Evolutionary conservation across 164 flowering plant species (phyloP).

Genomic region (Umbellularia californica): DNA sequence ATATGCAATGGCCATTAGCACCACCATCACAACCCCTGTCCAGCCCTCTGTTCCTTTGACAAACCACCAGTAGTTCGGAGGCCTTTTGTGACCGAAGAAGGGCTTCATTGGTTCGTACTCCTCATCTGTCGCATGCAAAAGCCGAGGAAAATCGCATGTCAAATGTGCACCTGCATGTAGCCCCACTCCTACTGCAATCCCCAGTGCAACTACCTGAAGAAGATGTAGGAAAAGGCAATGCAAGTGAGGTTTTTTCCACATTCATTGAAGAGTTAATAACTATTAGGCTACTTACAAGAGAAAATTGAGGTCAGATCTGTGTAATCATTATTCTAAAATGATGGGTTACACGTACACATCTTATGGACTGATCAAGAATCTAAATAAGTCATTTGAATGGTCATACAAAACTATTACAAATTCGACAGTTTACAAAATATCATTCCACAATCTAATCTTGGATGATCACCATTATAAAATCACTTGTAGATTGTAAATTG

Average conservation of each 20-base stretch:
- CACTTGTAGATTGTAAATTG: no score
- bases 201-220: slow-evolving; percentile 48
- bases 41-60: slow-evolving; percentile 65
- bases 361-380: no score
- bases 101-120: slow-evolving; percentile 52
- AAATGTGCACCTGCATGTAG: slow-evolving; percentile 54
- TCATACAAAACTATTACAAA: no score
- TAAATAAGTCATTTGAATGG: no score
- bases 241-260: neutral
- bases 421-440: no score
- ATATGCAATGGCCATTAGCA: slow-evolving; percentile 64
- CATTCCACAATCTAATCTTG: no score
- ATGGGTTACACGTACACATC: no score
- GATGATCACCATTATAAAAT: no score
- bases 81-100: slow-evolving; percentile 44
- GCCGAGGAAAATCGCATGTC: slow-evolving; percentile 73
- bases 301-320: no score
- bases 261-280: neutral
- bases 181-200: slow-evolving; percentile 59
- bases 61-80: slow-evolving; percentile 65
- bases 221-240: neutral
- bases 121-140: slow-evolving; percentile 46
- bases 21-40: slow-evolving; percentile 69
- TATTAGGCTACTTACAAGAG: no score
- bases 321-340: no score